Conservation (phyloP, 2,329 filamentous ascomycete species). For the Hortaea werneckii region DNA sequence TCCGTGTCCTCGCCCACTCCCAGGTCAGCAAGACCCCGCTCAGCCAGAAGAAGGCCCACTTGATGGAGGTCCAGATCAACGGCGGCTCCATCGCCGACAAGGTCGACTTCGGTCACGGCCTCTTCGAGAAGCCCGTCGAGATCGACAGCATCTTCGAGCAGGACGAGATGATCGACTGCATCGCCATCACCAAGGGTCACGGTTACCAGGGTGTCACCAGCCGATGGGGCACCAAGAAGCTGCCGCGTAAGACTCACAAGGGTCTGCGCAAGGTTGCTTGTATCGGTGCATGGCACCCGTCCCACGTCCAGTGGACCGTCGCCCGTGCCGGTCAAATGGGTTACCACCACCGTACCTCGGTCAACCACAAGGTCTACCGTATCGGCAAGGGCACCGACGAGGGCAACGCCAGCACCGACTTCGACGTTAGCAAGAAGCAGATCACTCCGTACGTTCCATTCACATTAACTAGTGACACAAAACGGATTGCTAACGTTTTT, state of each 20-base stretch:
- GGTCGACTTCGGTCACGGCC: slow-evolving; percentile 86
- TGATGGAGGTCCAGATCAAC: slow-evolving; percentile 99
- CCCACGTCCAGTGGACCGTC: slow-evolving; percentile 99
- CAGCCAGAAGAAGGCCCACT: slow-evolving; percentile 99
- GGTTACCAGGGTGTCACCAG: slow-evolving; percentile 95
- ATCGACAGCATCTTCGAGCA: slow-evolving; percentile 95
- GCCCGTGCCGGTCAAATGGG: slow-evolving; percentile 98
- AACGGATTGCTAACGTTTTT: slow-evolving; percentile 25
- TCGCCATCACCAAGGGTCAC: slow-evolving; percentile 99
- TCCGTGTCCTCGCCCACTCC: slow-evolving; percentile 98
- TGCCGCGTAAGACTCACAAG: slow-evolving; percentile 99
- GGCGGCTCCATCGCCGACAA: slow-evolving; percentile 92
- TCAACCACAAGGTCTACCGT: slow-evolving; percentile 99
- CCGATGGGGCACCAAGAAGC: slow-evolving; percentile 99
- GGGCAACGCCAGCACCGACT: slow-evolving; percentile 85
- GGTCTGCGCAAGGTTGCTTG: slow-evolving; percentile 99
- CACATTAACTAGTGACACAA: too few relatives aligned
- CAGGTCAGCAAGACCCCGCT: slow-evolving; percentile 98
- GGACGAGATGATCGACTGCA: slow-evolving; percentile 99
- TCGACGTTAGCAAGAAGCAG: slow-evolving; percentile 97
- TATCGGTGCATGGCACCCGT: slow-evolving; percentile 99
- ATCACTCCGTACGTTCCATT: slow-evolving; percentile 84
- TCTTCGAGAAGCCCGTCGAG: slow-evolving; percentile 98
- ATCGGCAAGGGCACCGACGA: slow-evolving; percentile 88
- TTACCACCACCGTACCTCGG: slow-evolving; percentile 99